Conservation (phyloP, 495 filamentous ascomycete species). For the Talaromyces wortmannii region DNA sequence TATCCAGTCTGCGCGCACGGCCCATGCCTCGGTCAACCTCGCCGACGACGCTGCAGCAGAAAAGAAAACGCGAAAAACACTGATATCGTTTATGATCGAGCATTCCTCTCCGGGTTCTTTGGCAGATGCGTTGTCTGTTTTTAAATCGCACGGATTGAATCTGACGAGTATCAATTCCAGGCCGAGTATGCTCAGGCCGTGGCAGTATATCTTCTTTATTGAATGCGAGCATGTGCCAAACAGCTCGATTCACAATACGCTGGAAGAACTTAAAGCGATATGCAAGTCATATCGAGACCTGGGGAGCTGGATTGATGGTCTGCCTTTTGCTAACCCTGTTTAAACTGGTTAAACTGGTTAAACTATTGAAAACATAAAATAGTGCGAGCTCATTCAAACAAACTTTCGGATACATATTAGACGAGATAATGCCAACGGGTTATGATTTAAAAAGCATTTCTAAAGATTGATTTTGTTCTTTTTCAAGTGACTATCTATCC, state of each 20-base stretch:
- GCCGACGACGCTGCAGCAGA: conserved; percentile 6
- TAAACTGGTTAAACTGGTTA: not conserved
- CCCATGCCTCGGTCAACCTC: conserved; percentile 4
- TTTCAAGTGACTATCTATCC: not conserved
- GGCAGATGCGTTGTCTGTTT: conserved; percentile 71
- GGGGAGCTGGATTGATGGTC: conserved; percentile 38
- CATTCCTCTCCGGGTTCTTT: conserved; percentile 74
- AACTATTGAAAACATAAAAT: not conserved
- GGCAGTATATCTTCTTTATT: conserved; percentile 93
- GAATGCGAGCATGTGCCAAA: conserved; percentile 54
- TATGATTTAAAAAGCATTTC: too few relatives aligned
- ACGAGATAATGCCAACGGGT: not conserved
- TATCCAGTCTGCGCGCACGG: conserved; percentile 15
- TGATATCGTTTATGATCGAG: conserved; percentile 76
- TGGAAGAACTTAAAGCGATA: not conserved
- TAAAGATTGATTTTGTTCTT: not conserved
- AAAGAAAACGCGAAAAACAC: conserved; percentile 50
- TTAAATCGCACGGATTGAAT: conserved; percentile 65
- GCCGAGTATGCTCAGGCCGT: conserved; percentile 66
- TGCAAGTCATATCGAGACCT: conserved; percentile 22
- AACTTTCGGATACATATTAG: not conserved
- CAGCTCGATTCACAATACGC: not conserved
- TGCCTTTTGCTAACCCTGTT: conserved; percentile 3
- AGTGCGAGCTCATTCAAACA: too few relatives aligned
- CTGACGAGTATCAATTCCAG: conserved; percentile 85